Base-by-base conservation (phyloP, 352 stramenopile species). In the Phytophthora ohioensis region DNA sequence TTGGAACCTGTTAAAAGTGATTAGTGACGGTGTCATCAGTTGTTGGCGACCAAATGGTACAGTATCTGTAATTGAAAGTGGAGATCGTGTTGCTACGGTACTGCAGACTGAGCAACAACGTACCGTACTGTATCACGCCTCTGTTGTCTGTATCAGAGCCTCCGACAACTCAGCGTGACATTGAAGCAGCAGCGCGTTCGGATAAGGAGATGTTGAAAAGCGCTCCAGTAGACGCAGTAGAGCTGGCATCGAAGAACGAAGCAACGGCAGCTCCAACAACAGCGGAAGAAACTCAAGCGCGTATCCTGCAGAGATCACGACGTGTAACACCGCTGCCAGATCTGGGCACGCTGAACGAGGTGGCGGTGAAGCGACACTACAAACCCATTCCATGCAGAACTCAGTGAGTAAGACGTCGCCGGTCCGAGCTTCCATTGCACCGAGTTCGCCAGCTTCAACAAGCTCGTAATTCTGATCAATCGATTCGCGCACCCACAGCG, bases 241-340 rank as follows among this genome's bases (percentile, higher is more conserved):
- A 43, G 21, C 39, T 12, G 43, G 3, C n/a, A 73, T 57, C 3
- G 49, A 45, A 10, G 17, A 49, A 6, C 46, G 46, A 42, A 39
- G 13, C 60, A 73, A 4, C 3, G 61, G 62, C 5, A 74, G 39
- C 13, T 75, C 61, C 31, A 71, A 5, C 30, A 79, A 38, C 30
- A 79, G 36, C 56, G 71, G 57, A 2, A 79, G 3, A 5, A 72
- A 53, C 1, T 75, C 71, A 3, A 53, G 45, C 13, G 67, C 57
- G 52, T 70, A 79, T 12, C 71, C 61, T 5, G 48, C 39, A 11
- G 59, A 52, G 5, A 65, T 39, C 30, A 57, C 55, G 6, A 73
- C 51, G 21, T 53, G 48, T n/a, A 71, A 32, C 27, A 66, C 51
- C 5, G 46, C 49, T 8, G 41, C 17, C 13, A 64, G 36, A 21